Evolutionary conservation across 2,329 filamentous ascomycete genomes (phyloP).

Genomic region (Penicillium sp.): DNA sequence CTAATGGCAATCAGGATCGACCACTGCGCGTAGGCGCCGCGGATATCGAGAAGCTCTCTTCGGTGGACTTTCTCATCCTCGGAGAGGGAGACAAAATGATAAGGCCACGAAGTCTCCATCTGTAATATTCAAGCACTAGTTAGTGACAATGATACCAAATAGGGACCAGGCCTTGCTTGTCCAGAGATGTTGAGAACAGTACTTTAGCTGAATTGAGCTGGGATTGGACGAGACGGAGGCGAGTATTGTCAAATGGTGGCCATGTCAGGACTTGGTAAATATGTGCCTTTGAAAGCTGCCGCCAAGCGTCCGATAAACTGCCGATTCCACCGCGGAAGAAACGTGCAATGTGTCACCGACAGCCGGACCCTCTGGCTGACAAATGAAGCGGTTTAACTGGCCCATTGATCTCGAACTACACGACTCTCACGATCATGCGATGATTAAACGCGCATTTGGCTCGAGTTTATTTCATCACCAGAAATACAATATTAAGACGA

Average conservation of each 20-base stretch:
- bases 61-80: slow-evolving; percentile 47
- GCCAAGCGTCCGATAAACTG: no score
- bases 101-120: slow-evolving; percentile 38
- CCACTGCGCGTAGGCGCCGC: slow-evolving; percentile 52
- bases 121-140: neutral
- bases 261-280: no score
- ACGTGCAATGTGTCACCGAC: neutral
- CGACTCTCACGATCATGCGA: no score
- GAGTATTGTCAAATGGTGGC: no score
- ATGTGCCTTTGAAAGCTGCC: no score
- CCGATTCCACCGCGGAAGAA: neutral
- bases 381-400: slow-evolving; percentile 14
- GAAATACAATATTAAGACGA: slow-evolving; percentile 4
- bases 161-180: neutral
- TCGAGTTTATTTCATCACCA: neutral
- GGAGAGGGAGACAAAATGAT: slow-evolving; percentile 50
- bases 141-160: neutral
- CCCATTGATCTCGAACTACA: neutral
- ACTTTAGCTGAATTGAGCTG: no score
- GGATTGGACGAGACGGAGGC: no score
- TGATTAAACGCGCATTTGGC: neutral
- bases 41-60: slow-evolving; percentile 49
- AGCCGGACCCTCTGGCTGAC: slow-evolving; percentile 12
- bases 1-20: slow-evolving; percentile 47
- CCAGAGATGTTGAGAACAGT: no score